A percentile compares a stretch with the other conserved stretches of the same genome.
phyloP scores from a whole-genome alignment of 1,284 basidiomycete species.

The Ganoderma sinense region DNA sequence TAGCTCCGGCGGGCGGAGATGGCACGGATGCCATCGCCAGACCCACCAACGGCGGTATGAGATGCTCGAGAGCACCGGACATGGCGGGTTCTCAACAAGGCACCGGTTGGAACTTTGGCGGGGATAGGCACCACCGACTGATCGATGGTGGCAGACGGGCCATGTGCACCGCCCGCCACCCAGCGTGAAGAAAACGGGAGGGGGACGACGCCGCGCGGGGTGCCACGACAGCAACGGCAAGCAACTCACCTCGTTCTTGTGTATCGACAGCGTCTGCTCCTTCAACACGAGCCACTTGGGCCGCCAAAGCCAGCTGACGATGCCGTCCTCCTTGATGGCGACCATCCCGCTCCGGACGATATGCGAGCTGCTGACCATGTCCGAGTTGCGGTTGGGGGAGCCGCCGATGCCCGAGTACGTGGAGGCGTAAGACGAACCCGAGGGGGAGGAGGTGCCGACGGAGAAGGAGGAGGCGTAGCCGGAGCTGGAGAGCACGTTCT shows the following conservation, averaged over 20 bases:
- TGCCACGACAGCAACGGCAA: slow-evolving; percentile 1
- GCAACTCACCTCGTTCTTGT: slow-evolving; percentile 88
- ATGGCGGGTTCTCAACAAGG: neutral
- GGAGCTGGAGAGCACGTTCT: slow-evolving; percentile 52
- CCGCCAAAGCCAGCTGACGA: slow-evolving; percentile 93
- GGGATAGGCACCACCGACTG: neutral
- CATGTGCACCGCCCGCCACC: neutral
- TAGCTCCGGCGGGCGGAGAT: no score
- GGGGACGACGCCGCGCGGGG: neutral
- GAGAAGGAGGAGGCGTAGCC: slow-evolving; percentile 69
- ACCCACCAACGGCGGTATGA: no score
- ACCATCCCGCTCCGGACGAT: slow-evolving; percentile 76
- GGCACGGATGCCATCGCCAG: no score
- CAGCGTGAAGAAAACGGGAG: neutral
- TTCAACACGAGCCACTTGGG: slow-evolving; percentile 91
- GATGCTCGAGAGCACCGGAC: neutral
- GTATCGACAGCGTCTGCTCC: slow-evolving; percentile 83
- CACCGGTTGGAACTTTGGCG: neutral
- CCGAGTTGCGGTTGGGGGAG: slow-evolving; percentile 69
- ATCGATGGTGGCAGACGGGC: neutral
- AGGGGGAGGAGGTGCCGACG: slow-evolving; percentile 55
- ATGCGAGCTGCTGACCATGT: slow-evolving; percentile 46
- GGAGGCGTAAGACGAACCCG: slow-evolving; percentile 63
- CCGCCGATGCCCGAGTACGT: slow-evolving; percentile 80
- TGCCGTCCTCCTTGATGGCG: slow-evolving; percentile 89